Evolutionary conservation across 805 yeast species (phyloP).

Genomic region (Metschnikowia proteae): DNA sequence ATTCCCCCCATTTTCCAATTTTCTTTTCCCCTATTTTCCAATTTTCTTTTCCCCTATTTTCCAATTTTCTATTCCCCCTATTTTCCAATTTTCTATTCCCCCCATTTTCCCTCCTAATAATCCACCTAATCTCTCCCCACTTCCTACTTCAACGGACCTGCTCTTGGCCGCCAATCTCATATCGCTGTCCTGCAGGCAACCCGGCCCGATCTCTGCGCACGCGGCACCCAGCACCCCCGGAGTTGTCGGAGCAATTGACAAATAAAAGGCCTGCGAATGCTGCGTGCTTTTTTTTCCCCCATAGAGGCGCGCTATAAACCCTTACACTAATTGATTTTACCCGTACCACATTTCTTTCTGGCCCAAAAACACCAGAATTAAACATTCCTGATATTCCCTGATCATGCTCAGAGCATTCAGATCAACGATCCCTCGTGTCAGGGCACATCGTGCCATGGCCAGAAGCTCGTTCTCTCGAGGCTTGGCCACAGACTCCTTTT

Average conservation of each 20-base stretch:
- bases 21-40: too few relatives aligned
- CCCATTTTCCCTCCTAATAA: too few relatives aligned
- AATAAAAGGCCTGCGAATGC: constrained; percentile 13
- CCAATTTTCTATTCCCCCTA: too few relatives aligned
- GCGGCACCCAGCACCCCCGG: constrained; percentile 11
- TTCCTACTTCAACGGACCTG: too few relatives aligned
- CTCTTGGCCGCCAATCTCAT: background rate
- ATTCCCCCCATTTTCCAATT: too few relatives aligned
- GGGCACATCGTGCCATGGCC: constrained; percentile 28
- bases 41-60: too few relatives aligned
- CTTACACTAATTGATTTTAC: background rate
- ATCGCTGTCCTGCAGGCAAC: background rate
- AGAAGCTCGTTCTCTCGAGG: constrained; percentile 19
- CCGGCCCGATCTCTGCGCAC: background rate
- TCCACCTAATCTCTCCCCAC: too few relatives aligned
- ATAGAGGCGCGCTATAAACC: constrained; percentile 5
- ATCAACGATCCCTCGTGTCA: constrained; percentile 34
- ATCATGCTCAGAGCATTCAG: constrained; percentile 44
- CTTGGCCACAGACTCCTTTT: constrained; percentile 63
- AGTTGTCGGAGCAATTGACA: constrained; percentile 13
- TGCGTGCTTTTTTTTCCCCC: constrained; percentile 4
- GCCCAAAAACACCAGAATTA: background rate
- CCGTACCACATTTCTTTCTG: constrained; percentile 4
- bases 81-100: too few relatives aligned
- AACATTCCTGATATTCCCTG: constrained; percentile 1